Base-by-base conservation (phyloP, 345 rosid genomes). In the Syzygium jambos region DNA sequence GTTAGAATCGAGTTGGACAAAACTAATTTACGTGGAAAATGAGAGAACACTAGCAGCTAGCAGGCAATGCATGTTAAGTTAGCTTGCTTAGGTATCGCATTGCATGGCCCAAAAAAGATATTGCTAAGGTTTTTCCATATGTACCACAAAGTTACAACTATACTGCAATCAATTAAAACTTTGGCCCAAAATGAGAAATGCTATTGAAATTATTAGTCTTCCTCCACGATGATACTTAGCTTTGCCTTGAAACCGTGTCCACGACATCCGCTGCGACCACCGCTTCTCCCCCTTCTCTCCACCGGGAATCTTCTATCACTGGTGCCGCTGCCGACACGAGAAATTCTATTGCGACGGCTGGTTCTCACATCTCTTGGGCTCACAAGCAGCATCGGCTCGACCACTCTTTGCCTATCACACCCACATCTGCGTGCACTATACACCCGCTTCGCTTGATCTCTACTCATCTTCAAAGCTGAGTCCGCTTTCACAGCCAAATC, bases 401-500 rank as follows among this genome's bases (percentile, higher is more conserved):
- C 77, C 73, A 53, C 86, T 22, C 46, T 87, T 52, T 46, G 11
- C 54, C 89, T 78, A 56, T 87, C 68, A 21, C 91, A 86, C 19
- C 88, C 86, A 13, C 78, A 84, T 73, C 80, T 25, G 38, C 49
- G 49, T 9, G 80, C 46, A 10, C 46, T 11, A 4, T 19, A 73
- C 25, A 23, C 46, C 80, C 80, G 80, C 65, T 21, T 54, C 5
- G 29, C 51, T 12, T 55, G 16, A 5, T 65, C 59, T 9, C 23
- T 49, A 29, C 51, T 86, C 52, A 13, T 89, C 87, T 88, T 88
- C 21, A 95, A 89, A 14, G 95, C 97, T 23, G 89, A 85, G 90
- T 92, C 92, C n/a, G 97, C 95, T 87, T 92, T 94, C 43, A 90
- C 91, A 4, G 93, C 95, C 94, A 95, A 90, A 87, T 94, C 90